phyloP scores from a whole-genome alignment of 108 stramenopile genomes.

The Chaetoceros tenuissimus region DNA sequence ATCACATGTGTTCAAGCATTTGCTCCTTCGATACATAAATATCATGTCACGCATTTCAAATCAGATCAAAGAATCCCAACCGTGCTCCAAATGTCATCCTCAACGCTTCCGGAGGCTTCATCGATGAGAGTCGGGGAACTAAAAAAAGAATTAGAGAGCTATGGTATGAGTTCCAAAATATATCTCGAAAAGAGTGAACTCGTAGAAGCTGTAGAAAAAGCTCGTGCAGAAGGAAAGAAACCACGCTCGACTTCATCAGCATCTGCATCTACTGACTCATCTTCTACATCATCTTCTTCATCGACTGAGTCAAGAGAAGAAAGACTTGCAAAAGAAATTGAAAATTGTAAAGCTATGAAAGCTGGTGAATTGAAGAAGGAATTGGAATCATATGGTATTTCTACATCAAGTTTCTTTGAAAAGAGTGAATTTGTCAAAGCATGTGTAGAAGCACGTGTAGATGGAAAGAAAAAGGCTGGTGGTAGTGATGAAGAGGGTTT shows the following conservation, averaged over 20 bases:
- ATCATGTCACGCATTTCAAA: too few relatives aligned
- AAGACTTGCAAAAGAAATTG: slow-evolving; percentile 50
- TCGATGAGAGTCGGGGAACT: slow-evolving; percentile 67
- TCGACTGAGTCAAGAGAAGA: slow-evolving; percentile 24
- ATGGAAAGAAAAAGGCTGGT: slow-evolving; percentile 41
- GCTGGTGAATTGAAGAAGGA: slow-evolving; percentile 65
- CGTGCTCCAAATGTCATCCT: neutral
- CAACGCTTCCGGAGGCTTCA: neutral
- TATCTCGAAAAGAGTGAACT: slow-evolving; percentile 70
- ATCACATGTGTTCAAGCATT: too few relatives aligned
- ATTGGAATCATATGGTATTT: slow-evolving; percentile 70
- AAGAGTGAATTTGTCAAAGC: slow-evolving; percentile 69
- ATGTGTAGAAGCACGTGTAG: slow-evolving; percentile 47
- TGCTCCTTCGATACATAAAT: too few relatives aligned
- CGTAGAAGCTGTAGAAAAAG: slow-evolving; percentile 52
- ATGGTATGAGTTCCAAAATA: slow-evolving; percentile 58
- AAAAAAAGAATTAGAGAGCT: slow-evolving; percentile 67
- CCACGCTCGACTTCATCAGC: slow-evolving; percentile 2
- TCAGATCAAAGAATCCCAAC: neutral
- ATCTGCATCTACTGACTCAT: neutral
- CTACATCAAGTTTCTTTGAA: slow-evolving; percentile 55
- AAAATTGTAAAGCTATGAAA: slow-evolving; percentile 53
- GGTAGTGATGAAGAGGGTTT: slow-evolving; percentile 41
- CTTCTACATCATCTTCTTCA: slow-evolving; percentile 15
- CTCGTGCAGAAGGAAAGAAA: slow-evolving; percentile 55